A percentile compares a stretch with the other conserved stretches of the same genome.
Evolutionary conservation across 2,329 filamentous ascomycete species (phyloP).

Genomic region (Lachnellula suecica): DNA sequence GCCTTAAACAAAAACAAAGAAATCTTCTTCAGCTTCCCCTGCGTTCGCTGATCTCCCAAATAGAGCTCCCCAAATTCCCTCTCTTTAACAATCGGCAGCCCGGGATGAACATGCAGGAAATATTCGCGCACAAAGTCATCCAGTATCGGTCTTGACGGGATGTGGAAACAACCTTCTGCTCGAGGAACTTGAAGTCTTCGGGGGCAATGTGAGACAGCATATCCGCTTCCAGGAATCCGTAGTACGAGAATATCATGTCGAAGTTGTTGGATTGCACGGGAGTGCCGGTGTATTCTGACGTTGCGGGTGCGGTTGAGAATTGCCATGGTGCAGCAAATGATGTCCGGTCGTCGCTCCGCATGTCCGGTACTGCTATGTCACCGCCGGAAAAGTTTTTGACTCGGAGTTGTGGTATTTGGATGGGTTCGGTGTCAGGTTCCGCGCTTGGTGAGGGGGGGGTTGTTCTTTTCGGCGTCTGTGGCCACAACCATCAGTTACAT

Average conservation of each 20-base stretch:
- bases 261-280: background rate
- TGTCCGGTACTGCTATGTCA: background rate
- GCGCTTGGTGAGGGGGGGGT: background rate
- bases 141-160: constrained; percentile 48
- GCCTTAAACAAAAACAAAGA: constrained; percentile 47
- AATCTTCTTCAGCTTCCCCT: constrained; percentile 11
- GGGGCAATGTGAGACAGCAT: constrained; percentile 9
- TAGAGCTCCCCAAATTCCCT: constrained; percentile 49
- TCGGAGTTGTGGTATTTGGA: background rate
- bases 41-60: constrained; percentile 25
- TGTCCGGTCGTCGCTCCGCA: background rate
- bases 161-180: constrained; percentile 27
- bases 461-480: background rate
- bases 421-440: background rate
- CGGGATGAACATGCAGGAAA: constrained; percentile 46
- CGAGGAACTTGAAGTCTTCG: constrained; percentile 14
- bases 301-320: background rate
- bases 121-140: constrained; percentile 50
- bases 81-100: constrained; percentile 45
- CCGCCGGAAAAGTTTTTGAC: background rate
- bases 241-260: constrained; percentile 1
- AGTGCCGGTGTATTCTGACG: background rate
- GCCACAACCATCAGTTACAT: background rate
- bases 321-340: background rate
- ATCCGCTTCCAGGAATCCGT: constrained; percentile 7